These are phyloP conservation scores for Chytriomyces hyalinus DNA, from an alignment of 192 early-diverging fungal species.

Conservation along the genomic window DNA sequence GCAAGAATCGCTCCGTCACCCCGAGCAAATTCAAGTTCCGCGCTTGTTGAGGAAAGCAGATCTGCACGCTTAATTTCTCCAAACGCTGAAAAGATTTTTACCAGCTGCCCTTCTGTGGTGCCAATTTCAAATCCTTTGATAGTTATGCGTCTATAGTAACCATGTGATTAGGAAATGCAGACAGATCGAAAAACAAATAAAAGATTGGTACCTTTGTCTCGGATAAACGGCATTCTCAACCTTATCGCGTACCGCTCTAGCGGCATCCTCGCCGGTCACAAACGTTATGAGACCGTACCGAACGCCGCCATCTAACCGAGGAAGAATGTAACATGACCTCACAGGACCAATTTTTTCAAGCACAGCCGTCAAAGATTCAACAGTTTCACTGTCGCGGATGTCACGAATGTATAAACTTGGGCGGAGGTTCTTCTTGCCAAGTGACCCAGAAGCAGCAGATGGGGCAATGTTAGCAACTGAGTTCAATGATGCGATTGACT, in stretches of 20 bases:
- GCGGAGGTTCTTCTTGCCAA: conserved; percentile 4
- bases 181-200: not conserved
- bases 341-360: conserved; percentile 33
- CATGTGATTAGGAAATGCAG: not conserved
- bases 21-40: conserved; percentile 44
- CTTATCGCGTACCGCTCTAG: conserved; percentile 41
- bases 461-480: not conserved
- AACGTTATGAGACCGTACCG: conserved; percentile 40
- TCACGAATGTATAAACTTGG: conserved; percentile 24
- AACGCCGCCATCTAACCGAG: conserved; percentile 25
- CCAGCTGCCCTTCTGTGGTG: conserved; percentile 15
- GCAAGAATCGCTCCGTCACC: conserved; percentile 44
- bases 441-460: not conserved
- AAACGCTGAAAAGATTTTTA: conserved; percentile 11
- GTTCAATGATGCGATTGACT: not conserved
- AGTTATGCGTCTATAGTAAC: conserved; percentile 30
- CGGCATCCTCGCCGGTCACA: conserved; percentile 45
- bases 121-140: conserved; percentile 9
- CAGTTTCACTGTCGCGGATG: conserved; percentile 14
- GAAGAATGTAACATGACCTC: conserved; percentile 30
- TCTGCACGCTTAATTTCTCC: conserved; percentile 43
- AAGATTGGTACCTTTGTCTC: conserved; percentile 30
- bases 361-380: conserved; percentile 6
- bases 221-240: conserved; percentile 46
- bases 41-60: not conserved